phyloP scores from a whole-genome alignment of 306 rosid species.

The Arachis stenosperma region DNA sequence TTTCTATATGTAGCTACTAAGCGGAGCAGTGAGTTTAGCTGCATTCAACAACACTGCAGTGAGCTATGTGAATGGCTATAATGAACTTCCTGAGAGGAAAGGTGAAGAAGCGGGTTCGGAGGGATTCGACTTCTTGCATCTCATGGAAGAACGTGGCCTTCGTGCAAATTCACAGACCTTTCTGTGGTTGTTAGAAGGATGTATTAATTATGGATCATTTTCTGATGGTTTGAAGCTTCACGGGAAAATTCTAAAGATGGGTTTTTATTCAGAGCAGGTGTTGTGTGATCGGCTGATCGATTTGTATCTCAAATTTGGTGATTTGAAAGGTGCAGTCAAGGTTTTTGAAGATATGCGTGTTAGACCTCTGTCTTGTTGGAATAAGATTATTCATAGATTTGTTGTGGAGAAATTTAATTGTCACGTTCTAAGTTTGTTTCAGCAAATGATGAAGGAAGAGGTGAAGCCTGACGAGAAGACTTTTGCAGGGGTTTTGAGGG shows the following conservation, averaged over 20 bases:
- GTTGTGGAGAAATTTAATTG: slow-evolving; percentile 42
- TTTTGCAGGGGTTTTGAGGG: slow-evolving; percentile 66
- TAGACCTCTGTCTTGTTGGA: slow-evolving; percentile 62
- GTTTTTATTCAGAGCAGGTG: slow-evolving; percentile 53
- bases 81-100: slow-evolving; percentile 41
- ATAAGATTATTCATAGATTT: slow-evolving; percentile 57
- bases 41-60: slow-evolving; percentile 48
- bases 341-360: slow-evolving; percentile 61
- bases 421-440: slow-evolving; percentile 50
- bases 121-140: slow-evolving; percentile 58
- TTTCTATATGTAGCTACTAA: slow-evolving; percentile 45
- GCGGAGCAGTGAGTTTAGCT: slow-evolving; percentile 40
- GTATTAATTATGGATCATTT: slow-evolving; percentile 55
- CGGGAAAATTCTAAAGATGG: slow-evolving; percentile 67
- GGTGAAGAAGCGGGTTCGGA: slow-evolving; percentile 39
- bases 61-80: slow-evolving; percentile 43
- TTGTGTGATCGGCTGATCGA: slow-evolving; percentile 57
- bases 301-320: slow-evolving; percentile 52
- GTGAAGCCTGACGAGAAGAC: slow-evolving; percentile 59
- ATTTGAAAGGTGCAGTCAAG: slow-evolving; percentile 52
- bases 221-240: slow-evolving; percentile 65
- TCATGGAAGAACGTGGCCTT: slow-evolving; percentile 68
- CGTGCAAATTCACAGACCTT: slow-evolving; percentile 74
- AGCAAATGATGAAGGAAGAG: slow-evolving; percentile 53
- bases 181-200: slow-evolving; percentile 74